Evolutionary conservation across 2,329 filamentous ascomycete genomes (phyloP).

Genomic region (Fusarium circinatum): DNA sequence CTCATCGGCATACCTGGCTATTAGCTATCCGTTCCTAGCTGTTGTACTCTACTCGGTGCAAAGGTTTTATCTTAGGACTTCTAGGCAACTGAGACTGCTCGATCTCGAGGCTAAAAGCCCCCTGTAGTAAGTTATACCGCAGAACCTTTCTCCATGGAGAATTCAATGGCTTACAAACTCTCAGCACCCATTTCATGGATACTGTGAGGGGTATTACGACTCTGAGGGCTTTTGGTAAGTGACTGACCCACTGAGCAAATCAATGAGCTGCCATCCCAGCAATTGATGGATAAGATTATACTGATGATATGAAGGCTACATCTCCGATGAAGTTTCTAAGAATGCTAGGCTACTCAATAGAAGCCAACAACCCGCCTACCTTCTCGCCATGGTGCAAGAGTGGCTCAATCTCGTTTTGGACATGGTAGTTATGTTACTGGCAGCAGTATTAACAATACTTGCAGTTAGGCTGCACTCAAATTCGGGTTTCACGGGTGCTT

Average conservation of each 20-base stretch:
- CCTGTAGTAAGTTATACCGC: slow-evolving; percentile 34
- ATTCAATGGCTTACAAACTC: background rate
- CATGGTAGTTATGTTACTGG: slow-evolving; percentile 59
- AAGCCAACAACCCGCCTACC: slow-evolving; percentile 67
- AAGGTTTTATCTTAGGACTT: slow-evolving; percentile 68
- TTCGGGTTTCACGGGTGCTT: slow-evolving; percentile 52
- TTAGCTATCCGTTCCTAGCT: slow-evolving; percentile 62
- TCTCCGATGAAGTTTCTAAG: slow-evolving; percentile 44
- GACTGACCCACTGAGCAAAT: slow-evolving; percentile 23
- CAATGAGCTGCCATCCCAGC: background rate
- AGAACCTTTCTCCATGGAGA: background rate
- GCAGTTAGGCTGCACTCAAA: slow-evolving; percentile 54
- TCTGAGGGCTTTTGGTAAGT: slow-evolving; percentile 66
- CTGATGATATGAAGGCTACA: background rate
- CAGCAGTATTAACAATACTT: slow-evolving; percentile 57
- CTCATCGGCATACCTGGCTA: slow-evolving; percentile 55
- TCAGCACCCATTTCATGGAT: slow-evolving; percentile 63
- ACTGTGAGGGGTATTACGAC: slow-evolving; percentile 65
- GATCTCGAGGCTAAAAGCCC: slow-evolving; percentile 71
- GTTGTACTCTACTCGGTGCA: slow-evolving; percentile 61
- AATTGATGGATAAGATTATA: background rate
- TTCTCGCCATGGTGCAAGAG: slow-evolving; percentile 66
- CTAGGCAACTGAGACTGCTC: slow-evolving; percentile 67
- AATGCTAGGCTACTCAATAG: slow-evolving; percentile 61
- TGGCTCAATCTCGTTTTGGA: slow-evolving; percentile 66